Base-by-base conservation (phyloP, 495 filamentous ascomycete genomes). In the Trichoderma erinaceum region DNA sequence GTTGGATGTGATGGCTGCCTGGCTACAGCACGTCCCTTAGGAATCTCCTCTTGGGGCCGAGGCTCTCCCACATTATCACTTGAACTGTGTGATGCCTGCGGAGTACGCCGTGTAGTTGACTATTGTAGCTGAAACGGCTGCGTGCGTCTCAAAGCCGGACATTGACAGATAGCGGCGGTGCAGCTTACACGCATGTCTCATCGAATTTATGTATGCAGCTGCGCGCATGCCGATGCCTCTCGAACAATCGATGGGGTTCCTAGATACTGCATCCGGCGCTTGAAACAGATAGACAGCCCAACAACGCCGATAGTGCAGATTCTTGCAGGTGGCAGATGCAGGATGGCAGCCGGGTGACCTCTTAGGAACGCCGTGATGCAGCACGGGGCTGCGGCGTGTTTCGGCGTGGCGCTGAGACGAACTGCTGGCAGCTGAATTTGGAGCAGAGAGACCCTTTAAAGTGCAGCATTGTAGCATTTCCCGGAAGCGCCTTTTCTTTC, bases 371-470 rank as follows among this genome's bases (percentile, higher is more conserved):
- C 35, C 8, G 35, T 10, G 35, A 29, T 32, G 56, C 56, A 61
- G 23, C 18, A 29, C 25, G 56, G 56, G 56, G 56, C 10, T 32
- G 23, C 23, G 11, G 56, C 56, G 56, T 61, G 56, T 61, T 61
- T 61, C 56, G 56, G 56, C 23, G 56, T 61, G 25, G 56, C 56
- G 56, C 56, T 61, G 56, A 61, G 56, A 61, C 56, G 56, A 61
- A 61, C 56, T 32, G 25, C 15, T 15, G 27, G 21, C 56, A 5
- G 48, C 25, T n/a, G 44, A 48, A 15, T 48, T 13, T 48, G 44
- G 44, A 38, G 5, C 0, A 38, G 35, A 38, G 1, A 15, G 18
- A 0, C n/a, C 50, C n/a, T 25, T 23, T 23, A 4, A 16, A 13
- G 12, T 18, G 43, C 43, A n/a, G 48, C n/a, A 38, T 3, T 3